Evolutionary conservation across 2,329 filamentous ascomycete species (phyloP).

Genomic region (Penicillium glabrum): DNA sequence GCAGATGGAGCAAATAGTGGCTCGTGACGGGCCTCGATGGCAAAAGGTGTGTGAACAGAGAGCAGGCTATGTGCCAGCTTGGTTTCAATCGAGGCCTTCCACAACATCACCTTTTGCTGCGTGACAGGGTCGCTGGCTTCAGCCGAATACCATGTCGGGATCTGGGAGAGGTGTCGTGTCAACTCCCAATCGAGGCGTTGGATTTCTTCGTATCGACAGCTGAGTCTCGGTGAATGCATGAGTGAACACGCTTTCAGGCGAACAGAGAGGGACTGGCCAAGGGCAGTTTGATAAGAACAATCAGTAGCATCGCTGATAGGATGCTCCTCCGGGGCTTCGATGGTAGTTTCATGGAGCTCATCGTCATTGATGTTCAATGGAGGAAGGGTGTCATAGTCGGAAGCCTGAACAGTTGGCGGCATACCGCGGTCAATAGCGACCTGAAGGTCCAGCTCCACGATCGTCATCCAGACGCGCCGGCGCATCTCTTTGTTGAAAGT

Average conservation of each 20-base stretch:
- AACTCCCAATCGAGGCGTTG: conserved; percentile 41
- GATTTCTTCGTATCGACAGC: conserved; percentile 42
- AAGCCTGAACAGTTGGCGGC: conserved; percentile 45
- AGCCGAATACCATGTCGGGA: conserved; percentile 32
- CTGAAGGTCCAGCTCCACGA: conserved; percentile 58
- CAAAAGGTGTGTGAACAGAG: conserved; percentile 42
- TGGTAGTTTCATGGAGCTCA: conserved; percentile 42
- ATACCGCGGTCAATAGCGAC: conserved; percentile 57
- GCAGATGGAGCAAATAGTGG: conserved; percentile 36
- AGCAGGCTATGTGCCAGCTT: conserved; percentile 38
- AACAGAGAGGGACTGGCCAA: conserved; percentile 31
- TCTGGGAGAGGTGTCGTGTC: conserved; percentile 31
- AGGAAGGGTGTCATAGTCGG: conserved; percentile 50
- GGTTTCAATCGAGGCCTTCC: conserved; percentile 35
- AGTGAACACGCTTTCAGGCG: conserved; percentile 34
- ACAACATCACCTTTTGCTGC: conserved; percentile 30
- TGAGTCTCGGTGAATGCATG: conserved; percentile 39
- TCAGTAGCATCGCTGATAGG: conserved; percentile 38
- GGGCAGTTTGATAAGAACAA: conserved; percentile 34
- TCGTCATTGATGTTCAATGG: conserved; percentile 55
- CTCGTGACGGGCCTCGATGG: conserved; percentile 33
- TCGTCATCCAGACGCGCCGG: conserved; percentile 57
- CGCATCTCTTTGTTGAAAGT: conserved; percentile 48
- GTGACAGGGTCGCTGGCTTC: conserved; percentile 20
- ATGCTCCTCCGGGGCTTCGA: conserved; percentile 29